These are phyloP conservation scores for Chrysosporium keratinophilum DNA, from an alignment of 2,329 filamentous ascomycete genomes.

Conservation along the genomic window DNA sequence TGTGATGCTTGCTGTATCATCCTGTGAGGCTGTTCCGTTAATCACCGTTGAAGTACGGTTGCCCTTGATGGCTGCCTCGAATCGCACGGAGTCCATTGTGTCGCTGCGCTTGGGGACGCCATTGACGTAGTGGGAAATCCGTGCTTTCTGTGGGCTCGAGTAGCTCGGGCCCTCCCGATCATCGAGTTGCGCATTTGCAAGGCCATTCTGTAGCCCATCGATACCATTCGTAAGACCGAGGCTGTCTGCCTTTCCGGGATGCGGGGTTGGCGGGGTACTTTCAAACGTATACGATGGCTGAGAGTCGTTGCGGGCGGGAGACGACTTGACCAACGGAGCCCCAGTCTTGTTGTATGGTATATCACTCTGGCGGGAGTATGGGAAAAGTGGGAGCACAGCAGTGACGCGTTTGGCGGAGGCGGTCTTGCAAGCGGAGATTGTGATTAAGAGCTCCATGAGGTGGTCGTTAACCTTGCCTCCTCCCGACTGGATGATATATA, in stretches of 20 bases:
- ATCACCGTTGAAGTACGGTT: slow-evolving; percentile 28
- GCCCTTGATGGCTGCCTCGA: slow-evolving; percentile 19
- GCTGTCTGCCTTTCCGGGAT: slow-evolving; percentile 58
- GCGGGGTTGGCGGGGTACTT: slow-evolving; percentile 77
- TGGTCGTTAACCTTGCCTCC: slow-evolving; percentile 92
- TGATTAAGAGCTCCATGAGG: slow-evolving; percentile 92
- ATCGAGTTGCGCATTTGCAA: slow-evolving; percentile 57
- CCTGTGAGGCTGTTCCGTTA: slow-evolving; percentile 47
- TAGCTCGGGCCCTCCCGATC: slow-evolving; percentile 32
- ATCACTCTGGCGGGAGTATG: slow-evolving; percentile 92
- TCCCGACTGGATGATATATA: slow-evolving; percentile 94
- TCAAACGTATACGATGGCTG: slow-evolving; percentile 75
- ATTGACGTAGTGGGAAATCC: slow-evolving; percentile 31
- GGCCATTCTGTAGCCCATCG: slow-evolving; percentile 59
- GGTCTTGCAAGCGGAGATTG: slow-evolving; percentile 94
- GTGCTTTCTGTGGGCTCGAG: slow-evolving; percentile 36
- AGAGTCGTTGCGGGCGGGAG: slow-evolving; percentile 30
- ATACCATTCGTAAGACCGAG: slow-evolving; percentile 56
- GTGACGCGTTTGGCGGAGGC: slow-evolving; percentile 88
- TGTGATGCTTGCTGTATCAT: slow-evolving; percentile 53
- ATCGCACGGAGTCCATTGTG: slow-evolving; percentile 31
- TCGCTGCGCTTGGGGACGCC: slow-evolving; percentile 29
- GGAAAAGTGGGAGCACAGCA: slow-evolving; percentile 87
- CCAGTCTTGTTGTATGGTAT: slow-evolving; percentile 94
- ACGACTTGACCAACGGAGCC: slow-evolving; percentile 68